These are phyloP conservation scores for Vicia faba DNA, from an alignment of 306 rosid species.

Conservation along the genomic window DNA sequence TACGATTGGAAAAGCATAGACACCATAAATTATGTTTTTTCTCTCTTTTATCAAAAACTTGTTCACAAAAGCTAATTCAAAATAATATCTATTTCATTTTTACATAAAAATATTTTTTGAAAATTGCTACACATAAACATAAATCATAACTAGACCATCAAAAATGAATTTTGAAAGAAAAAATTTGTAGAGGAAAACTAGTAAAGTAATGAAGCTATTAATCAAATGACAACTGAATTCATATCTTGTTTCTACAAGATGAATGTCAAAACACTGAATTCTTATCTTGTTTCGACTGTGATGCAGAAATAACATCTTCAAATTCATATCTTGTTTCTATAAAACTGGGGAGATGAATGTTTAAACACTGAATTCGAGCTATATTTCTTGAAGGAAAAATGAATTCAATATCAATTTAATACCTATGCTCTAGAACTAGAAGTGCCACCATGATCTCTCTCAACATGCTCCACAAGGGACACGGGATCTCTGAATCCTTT, in stretches of 20 bases:
- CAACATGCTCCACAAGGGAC: conserved; percentile 79
- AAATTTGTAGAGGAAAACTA: neutral
- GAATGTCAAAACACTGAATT: conserved; percentile 15
- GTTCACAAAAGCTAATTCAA: too few species aligned
- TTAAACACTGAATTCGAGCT: conserved; percentile 1
- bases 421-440: conserved; percentile 56
- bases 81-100: too few species aligned
- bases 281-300: neutral
- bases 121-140: too few species aligned
- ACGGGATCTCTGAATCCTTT: conserved; percentile 75
- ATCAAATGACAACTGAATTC: conserved; percentile 23
- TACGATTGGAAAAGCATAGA: too few species aligned
- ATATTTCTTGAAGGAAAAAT: conserved; percentile 23
- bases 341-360: too few species aligned
- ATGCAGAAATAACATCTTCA: neutral
- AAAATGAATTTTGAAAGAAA: neutral
- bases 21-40: too few species aligned
- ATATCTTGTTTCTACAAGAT: neutral
- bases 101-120: too few species aligned
- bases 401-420: conserved; percentile 5
- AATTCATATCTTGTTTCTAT: too few species aligned
- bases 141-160: too few species aligned
- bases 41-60: too few species aligned
- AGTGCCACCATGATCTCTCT: conserved; percentile 79
- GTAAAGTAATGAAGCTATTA: neutral